Evolutionary conservation across 345 rosid genomes (phyloP).

Genomic region (Cardamine occulta): DNA sequence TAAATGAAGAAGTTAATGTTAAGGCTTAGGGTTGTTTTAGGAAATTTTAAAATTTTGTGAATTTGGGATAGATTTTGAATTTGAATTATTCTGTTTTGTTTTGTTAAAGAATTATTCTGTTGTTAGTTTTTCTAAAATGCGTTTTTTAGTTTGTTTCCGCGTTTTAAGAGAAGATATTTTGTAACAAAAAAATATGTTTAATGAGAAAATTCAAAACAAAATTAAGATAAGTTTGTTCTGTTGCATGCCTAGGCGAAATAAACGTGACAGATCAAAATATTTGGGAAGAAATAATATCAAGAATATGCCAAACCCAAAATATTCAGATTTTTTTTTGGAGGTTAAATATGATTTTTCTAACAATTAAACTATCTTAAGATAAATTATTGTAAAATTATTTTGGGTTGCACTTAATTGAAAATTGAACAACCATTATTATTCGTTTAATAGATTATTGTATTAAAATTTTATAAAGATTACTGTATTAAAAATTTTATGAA

Average conservation of each 20-base stretch:
- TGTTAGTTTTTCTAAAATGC: not conserved
- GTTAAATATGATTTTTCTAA: too few species aligned
- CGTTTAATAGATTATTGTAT: not conserved
- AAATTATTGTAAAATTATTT: too few species aligned
- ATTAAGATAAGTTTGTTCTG: not conserved
- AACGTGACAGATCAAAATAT: not conserved
- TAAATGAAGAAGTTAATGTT: not conserved
- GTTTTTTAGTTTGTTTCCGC: not conserved
- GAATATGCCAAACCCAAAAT: not conserved
- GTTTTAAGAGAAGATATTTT: not conserved
- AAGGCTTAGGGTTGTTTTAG: not conserved
- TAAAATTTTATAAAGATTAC: not conserved
- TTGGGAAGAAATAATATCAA: not conserved
- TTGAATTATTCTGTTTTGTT: not conserved
- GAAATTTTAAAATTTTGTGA: not conserved
- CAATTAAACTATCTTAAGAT: too few species aligned
- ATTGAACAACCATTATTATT: not conserved
- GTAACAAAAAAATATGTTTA: too few species aligned
- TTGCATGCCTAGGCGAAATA: not conserved
- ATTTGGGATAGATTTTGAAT: not conserved
- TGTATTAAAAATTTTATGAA: not conserved
- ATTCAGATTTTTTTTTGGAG: not conserved
- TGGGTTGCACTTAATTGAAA: not conserved
- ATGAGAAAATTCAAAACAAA: too few species aligned
- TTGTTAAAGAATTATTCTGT: not conserved